phyloP scores from a whole-genome alignment of 768 basidiomycete genomes.

The Mrakia gelida region DNA sequence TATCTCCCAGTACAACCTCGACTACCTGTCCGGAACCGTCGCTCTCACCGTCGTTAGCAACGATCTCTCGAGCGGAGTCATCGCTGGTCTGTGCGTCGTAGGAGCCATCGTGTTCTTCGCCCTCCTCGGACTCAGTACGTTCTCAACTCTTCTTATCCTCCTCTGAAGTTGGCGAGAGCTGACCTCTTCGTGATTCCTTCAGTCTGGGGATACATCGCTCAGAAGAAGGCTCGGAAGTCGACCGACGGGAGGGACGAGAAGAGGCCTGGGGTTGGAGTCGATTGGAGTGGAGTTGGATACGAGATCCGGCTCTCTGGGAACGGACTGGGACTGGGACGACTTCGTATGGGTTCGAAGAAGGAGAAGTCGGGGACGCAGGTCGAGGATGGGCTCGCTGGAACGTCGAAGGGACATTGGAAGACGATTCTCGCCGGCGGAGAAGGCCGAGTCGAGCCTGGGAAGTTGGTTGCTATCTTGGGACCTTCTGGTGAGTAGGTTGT shows the following conservation, averaged over 20 bases:
- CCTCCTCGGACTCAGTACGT: slow-evolving; percentile 52
- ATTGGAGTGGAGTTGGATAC: slow-evolving; percentile 69
- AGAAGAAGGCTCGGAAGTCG: slow-evolving; percentile 33
- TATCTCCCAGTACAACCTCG: slow-evolving; percentile 72
- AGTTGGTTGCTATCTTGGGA: slow-evolving; percentile 87
- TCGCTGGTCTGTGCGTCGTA: slow-evolving; percentile 62
- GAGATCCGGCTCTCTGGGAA: slow-evolving; percentile 46
- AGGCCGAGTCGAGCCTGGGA: slow-evolving; percentile 69
- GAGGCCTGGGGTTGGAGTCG: slow-evolving; percentile 57
- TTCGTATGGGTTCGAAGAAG: background rate
- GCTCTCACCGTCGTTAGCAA: slow-evolving; percentile 33
- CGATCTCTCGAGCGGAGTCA: slow-evolving; percentile 52
- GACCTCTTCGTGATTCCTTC: no score
- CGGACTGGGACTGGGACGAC: background rate
- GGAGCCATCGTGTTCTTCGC: slow-evolving; percentile 53
- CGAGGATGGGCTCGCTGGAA: background rate
- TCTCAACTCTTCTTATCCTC: no score
- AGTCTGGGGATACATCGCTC: slow-evolving; percentile 56
- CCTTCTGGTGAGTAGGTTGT: slow-evolving; percentile 47
- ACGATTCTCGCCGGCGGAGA: slow-evolving; percentile 65
- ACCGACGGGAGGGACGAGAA: slow-evolving; percentile 46
- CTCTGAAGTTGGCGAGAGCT: no score
- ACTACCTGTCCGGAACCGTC: slow-evolving; percentile 47
- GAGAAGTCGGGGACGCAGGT: background rate
- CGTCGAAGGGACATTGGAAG: slow-evolving; percentile 48